A percentile compares a stretch with the other conserved stretches of the same genome.
Conservation (phyloP, 805 yeast species). For the Ogataea trehalophila region DNA sequence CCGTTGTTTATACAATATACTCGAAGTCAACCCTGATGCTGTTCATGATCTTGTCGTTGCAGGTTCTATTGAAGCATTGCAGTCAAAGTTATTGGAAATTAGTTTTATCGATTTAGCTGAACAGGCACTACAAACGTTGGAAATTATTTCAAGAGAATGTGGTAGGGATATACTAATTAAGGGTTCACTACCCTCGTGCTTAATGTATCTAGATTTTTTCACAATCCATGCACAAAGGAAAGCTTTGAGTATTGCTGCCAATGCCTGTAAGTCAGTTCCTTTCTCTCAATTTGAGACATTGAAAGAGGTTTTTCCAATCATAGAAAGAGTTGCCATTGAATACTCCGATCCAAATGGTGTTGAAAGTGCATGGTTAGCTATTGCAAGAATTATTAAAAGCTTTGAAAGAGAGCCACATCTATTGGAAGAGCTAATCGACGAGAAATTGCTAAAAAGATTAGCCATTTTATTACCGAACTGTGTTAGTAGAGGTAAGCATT, state of each 20-base stretch:
- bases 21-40: conserved; percentile 69
- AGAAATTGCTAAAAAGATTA: conserved; percentile 32
- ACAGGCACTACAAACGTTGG: conserved; percentile 76
- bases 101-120: conserved; percentile 88
- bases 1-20: conserved; percentile 73
- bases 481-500: conserved; percentile 23
- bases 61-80: conserved; percentile 62
- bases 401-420: conserved; percentile 39
- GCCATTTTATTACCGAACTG: conserved; percentile 25
- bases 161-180: conserved; percentile 49
- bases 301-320: conserved; percentile 51
- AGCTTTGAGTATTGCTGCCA: conserved; percentile 68
- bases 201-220: conserved; percentile 80
- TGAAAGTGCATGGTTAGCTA: conserved; percentile 62
- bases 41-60: conserved; percentile 57
- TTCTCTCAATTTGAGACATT: conserved; percentile 41
- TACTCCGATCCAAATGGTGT: conserved; percentile 55
- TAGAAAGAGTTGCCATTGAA: conserved; percentile 51
- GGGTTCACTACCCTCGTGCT: conserved; percentile 59
- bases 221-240: conserved; percentile 86
- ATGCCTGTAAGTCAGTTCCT: conserved; percentile 51
- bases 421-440: conserved; percentile 40
- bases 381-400: conserved; percentile 52
- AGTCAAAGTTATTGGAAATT: conserved; percentile 64
- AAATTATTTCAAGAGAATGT: conserved; percentile 54